phyloP scores from a whole-genome alignment of 495 filamentous ascomycete species.

The Neurospora sp. region DNA sequence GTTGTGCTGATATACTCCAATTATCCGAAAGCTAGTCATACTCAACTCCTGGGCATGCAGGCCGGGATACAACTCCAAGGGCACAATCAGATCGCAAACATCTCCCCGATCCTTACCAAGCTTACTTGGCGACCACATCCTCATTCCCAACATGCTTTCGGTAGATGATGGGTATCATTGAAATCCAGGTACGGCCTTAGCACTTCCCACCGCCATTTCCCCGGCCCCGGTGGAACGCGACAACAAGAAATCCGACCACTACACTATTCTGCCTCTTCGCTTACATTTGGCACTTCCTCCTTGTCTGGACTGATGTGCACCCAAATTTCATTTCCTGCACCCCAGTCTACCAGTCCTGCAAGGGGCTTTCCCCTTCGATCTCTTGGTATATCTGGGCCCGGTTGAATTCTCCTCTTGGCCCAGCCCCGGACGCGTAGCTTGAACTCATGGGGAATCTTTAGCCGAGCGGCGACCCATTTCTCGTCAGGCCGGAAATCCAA shows the following conservation, averaged over 20 bases:
- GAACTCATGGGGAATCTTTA: constrained; percentile 40
- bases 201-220: neutral
- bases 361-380: constrained; percentile 14
- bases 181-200: neutral
- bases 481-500: constrained; percentile 34
- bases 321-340: constrained; percentile 36
- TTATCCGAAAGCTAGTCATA: neutral
- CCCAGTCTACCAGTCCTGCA: constrained; percentile 24
- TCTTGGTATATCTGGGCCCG: constrained; percentile 9
- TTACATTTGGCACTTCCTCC: constrained; percentile 12
- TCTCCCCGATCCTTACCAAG: neutral
- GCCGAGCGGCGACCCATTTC: constrained; percentile 35
- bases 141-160: neutral
- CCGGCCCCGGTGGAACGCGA: neutral
- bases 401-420: constrained; percentile 17
- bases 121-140: neutral
- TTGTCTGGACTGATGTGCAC: constrained; percentile 34
- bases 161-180: neutral
- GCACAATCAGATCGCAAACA: neutral
- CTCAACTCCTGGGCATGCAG: neutral
- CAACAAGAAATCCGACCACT: neutral
- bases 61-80: constrained; percentile 6
- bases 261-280: neutral
- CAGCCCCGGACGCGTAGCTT: constrained; percentile 24
- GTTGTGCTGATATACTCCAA: neutral